Evolutionary conservation across 2,329 filamentous ascomycete genomes (phyloP), one percentile per base, ranked within the genome.

Genomic region (Ustulina deusta): DNA sequence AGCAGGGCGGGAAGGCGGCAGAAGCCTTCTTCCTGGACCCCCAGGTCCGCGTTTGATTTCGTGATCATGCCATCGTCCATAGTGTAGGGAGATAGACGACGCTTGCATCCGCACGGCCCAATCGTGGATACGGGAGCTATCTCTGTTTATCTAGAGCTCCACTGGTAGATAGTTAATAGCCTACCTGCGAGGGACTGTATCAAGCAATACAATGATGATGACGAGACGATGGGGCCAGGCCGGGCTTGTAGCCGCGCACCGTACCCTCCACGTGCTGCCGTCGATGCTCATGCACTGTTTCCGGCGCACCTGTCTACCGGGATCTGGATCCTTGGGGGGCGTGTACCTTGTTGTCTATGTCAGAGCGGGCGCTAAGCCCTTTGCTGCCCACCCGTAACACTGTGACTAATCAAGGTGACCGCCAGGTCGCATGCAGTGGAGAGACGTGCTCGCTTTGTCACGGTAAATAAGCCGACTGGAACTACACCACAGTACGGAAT

Each of bases 1-100:
- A 34, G 34, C 56, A 61, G 49, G 56, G 13, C 13, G 63, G 63
- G 2, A 56, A 42, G 17, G 3, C 40, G 20, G 38, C 10, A 22
- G 55, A 46, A 15, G 6, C 55, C 42, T 49, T 69, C 55, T 66
- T 69, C 49, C 56, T 69, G 3, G 48, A 66, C 44, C 63, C 66
- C n/a, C 27, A 49, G 55, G 49, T 40, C 20, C 63, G 67, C 40
- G 60, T 63, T 64, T 67, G 48, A 66, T 29, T 58, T 56, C 3
- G 15, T 15, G 13, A 56, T 46, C 62, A 65, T 57, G 56, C 60
- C 46, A 63, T 66, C 25, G 27, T 55, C 25, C 34, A 3, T 52
- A 51, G n/a, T 9, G 46, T 1, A 17, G 1, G 6, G 1, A 1
- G 25, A 11, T 58, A 63, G 22, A 51, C 61, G 61, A 63, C 27